Percentiles rank a stretch among this genome's conserved stretches.
Conservation (phyloP, 305 asterid genomes). For the Solanum aculeatissimum region DNA sequence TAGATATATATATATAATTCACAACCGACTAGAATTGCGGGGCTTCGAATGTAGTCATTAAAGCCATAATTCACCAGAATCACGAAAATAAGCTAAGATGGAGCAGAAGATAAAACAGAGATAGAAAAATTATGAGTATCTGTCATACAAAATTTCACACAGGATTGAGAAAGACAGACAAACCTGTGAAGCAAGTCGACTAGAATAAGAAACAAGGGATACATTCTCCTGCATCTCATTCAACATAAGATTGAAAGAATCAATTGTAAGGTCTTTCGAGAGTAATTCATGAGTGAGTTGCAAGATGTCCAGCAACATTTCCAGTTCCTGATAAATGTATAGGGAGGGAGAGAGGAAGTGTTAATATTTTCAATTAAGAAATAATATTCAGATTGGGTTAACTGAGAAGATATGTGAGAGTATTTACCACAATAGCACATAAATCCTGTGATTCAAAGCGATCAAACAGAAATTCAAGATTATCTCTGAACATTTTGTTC, state of each 20-base stretch:
- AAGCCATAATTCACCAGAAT: not conserved
- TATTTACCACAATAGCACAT: constrained; percentile 85
- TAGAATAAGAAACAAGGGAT: constrained; percentile 93
- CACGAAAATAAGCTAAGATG: not conserved
- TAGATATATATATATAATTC: not conserved
- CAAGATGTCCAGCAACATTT: constrained; percentile 65
- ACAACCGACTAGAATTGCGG: not conserved
- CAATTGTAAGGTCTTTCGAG: constrained; percentile 68
- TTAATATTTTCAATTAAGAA: not conserved
- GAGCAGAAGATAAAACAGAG: not conserved
- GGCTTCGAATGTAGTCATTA: not conserved
- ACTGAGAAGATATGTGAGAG: constrained; percentile 1
- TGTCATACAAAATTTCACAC: not conserved
- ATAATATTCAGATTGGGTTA: constrained; percentile 6
- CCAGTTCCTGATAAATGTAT: constrained; percentile 64
- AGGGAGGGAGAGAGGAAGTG: not conserved
- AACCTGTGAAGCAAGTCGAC: constrained; percentile 98
- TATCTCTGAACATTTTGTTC: constrained; percentile 81
- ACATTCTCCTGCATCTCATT: constrained; percentile 96
- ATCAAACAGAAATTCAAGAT: constrained; percentile 85
- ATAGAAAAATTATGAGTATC: not conserved
- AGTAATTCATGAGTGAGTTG: constrained; percentile 80
- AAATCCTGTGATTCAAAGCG: constrained; percentile 93
- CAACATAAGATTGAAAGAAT: constrained; percentile 76
- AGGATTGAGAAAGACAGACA: not conserved